phyloP scores from a whole-genome alignment of 2,329 filamentous ascomycete species.

The Monosporascus sp. region DNA sequence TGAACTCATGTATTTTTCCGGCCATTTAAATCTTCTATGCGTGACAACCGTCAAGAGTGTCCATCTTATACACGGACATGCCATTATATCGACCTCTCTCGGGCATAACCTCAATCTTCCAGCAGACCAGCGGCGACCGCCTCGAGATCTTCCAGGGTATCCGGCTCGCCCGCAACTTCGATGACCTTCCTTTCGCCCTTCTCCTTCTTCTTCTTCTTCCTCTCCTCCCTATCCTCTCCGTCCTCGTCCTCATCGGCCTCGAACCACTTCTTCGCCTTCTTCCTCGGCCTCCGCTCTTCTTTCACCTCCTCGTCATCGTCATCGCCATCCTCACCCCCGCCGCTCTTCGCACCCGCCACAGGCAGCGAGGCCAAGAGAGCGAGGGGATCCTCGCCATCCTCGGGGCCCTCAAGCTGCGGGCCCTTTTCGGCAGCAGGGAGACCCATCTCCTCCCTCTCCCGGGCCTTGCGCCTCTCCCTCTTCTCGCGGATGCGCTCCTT shows the following conservation, averaged over 20 bases:
- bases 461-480: constrained; percentile 60
- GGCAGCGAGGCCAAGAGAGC: constrained; percentile 55
- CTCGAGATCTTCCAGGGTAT: constrained; percentile 76
- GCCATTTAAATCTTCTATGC: no score
- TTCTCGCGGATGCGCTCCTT: constrained; percentile 76
- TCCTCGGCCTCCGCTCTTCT: constrained; percentile 42
- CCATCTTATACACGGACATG: neutral
- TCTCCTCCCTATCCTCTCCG: constrained; percentile 32
- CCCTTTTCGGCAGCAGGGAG: constrained; percentile 32
- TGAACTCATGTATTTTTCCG: no score
- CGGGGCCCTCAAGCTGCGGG: constrained; percentile 33
- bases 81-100: neutral
- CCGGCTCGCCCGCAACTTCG: constrained; percentile 62
- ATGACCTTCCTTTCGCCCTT: constrained; percentile 50
- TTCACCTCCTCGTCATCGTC: constrained; percentile 27
- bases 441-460: constrained; percentile 59
- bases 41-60: neutral
- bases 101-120: constrained; percentile 29
- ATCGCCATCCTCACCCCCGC: constrained; percentile 15
- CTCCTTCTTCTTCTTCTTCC: constrained; percentile 37
- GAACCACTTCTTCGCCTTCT: constrained; percentile 76
- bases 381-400: constrained; percentile 47
- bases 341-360: constrained; percentile 32
- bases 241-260: constrained; percentile 58
- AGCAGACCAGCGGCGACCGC: constrained; percentile 69